These are phyloP conservation scores for Lipomyces mesembrius DNA, from an alignment of 805 yeast genomes.

Conservation along the genomic window DNA sequence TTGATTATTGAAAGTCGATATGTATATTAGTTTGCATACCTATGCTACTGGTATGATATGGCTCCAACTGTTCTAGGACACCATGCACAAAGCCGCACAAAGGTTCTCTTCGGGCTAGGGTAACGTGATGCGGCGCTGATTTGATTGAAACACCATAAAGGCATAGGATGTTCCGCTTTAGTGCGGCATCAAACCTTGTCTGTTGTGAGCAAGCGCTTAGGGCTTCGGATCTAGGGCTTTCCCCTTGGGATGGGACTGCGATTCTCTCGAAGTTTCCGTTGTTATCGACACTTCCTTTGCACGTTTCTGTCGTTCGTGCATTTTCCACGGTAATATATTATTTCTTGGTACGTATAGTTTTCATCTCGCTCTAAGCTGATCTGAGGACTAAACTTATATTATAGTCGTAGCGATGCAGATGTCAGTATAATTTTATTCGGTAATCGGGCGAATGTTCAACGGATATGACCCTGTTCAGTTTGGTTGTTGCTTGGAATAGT, in stretches of 20 bases:
- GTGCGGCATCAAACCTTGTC: not conserved
- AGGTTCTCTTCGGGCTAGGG: not conserved
- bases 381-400: not conserved
- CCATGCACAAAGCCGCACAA: too few species aligned
- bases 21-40: not conserved
- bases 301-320: too few species aligned
- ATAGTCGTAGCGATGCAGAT: conserved; percentile 33
- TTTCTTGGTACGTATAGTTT: conserved; percentile 1
- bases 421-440: conserved; percentile 26
- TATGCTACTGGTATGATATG: too few species aligned
- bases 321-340: not conserved
- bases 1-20: too few species aligned
- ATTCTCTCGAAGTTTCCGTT: not conserved
- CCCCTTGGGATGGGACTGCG: not conserved
- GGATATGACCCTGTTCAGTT: not conserved
- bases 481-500: not conserved
- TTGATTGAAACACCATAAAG: not conserved
- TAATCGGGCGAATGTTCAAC: not conserved
- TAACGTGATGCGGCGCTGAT: not conserved
- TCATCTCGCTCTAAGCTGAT: not conserved
- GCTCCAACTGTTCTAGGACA: too few species aligned
- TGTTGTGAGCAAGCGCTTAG: not conserved
- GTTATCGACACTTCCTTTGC: too few species aligned
- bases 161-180: not conserved
- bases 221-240: not conserved